phyloP scores from a whole-genome alignment of 2,329 filamentous ascomycete genomes.

The Conoideocrella luteorostrata region DNA sequence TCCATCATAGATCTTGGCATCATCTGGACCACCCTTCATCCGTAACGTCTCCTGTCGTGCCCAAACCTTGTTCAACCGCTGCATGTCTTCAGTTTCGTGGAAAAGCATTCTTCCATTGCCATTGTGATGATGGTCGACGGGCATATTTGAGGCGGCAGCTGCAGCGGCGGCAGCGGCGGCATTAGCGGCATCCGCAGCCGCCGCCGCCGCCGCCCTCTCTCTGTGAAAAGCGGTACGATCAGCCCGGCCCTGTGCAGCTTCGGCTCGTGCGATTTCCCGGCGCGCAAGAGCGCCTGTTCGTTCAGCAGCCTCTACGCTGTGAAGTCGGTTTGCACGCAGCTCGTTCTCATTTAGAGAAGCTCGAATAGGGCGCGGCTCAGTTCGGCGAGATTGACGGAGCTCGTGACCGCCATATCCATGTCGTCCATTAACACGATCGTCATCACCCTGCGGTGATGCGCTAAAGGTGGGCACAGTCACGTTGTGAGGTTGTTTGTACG shows the following conservation, averaged over 20 bases:
- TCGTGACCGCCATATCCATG: constrained; percentile 28
- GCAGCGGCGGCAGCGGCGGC: constrained; percentile 20
- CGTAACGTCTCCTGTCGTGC: constrained; percentile 44
- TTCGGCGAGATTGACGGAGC: constrained; percentile 37
- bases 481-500: constrained; percentile 16
- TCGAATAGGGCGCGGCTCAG: constrained; percentile 25
- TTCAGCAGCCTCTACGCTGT: constrained; percentile 31
- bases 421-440: constrained; percentile 9
- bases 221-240: constrained; percentile 40
- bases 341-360: constrained; percentile 19
- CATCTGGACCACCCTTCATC: constrained; percentile 36
- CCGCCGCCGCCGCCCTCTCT: constrained; percentile 28
- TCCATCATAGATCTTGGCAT: constrained; percentile 52
- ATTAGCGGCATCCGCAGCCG: constrained; percentile 24
- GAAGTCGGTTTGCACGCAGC: constrained; percentile 13
- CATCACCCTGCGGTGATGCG: constrained; percentile 17
- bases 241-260: constrained; percentile 44
- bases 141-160: constrained; percentile 16
- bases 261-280: constrained; percentile 45
- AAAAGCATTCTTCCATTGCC: constrained; percentile 29
- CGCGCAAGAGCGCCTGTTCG: constrained; percentile 43
- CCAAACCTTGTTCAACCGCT: constrained; percentile 51
- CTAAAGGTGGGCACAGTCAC: constrained; percentile 14
- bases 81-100: constrained; percentile 42
- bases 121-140: constrained; percentile 11